Evolutionary conservation across 345 rosid species (phyloP), one percentile per base, ranked within the genome.

Genomic region (Bruguiera gymnorhiza): DNA sequence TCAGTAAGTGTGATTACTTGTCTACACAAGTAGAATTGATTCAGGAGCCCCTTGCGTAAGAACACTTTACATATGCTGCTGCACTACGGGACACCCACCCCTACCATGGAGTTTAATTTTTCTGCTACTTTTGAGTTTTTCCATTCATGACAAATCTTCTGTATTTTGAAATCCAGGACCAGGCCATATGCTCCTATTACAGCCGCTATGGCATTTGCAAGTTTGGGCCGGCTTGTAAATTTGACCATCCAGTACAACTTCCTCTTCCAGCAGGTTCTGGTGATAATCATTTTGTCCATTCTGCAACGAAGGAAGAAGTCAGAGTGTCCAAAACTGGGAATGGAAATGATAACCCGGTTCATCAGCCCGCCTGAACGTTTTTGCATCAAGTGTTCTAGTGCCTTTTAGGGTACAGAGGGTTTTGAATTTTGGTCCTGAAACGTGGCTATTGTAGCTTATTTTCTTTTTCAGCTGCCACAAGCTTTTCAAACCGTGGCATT

Each of bases 171-270:
- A 24, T 79, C 24, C 86, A 91, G 99, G 99, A 84, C 77, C 93
- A 91, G 76, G 76, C 55, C 56, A 60, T 87, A 63, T 95, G 97
- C 81, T 68, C 88, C 8, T 75, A 95, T 76, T 95, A 95, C 86
- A 92, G 87, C 76, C 88, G 97, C 31, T 92, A 92, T 60, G 99
- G 98, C 65, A 86, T 92, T 69, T 92, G 98, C 89, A 95, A 92
- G 81, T 95, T 84, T 20, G 99, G 99, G 10, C 98, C 97, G 60
- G 91, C 96, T 27, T 92, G 99, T 80, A 92, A 84, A 85, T 89
- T 82, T 72, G 80, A 87, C 81, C 96, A 89, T 75, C 82, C 75
- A 29, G 65, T 32, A 62, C 86, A 86, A 27, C 81, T 79, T 58
- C 73, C 81, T 73, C 15, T 73, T 10, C 46, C 83, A 13, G 6